These are phyloP conservation scores for Tylopilus plumbeoviolaceoides DNA, from an alignment of 768 basidiomycete genomes.

Conservation along the genomic window DNA sequence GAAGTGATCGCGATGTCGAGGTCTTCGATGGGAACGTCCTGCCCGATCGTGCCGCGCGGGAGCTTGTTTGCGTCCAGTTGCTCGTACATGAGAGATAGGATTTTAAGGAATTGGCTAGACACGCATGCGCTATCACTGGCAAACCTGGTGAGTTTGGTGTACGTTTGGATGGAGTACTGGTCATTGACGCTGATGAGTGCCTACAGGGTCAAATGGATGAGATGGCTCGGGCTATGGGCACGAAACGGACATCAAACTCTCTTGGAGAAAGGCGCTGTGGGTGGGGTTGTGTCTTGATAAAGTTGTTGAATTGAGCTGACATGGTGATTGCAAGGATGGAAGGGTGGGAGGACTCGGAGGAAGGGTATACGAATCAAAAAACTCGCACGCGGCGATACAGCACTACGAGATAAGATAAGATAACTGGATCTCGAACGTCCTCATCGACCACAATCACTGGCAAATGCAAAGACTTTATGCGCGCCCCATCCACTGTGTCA, in stretches of 20 bases:
- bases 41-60: conserved; percentile 7
- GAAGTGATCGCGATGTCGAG: conserved; percentile 14
- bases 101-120: conserved; percentile 20
- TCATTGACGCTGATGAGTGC: conserved; percentile 12
- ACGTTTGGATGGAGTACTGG: conserved; percentile 9
- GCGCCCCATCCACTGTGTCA: no score
- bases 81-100: conserved; percentile 20
- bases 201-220: conserved; percentile 3
- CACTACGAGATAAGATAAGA: conserved; percentile 9
- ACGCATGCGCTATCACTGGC: conserved; percentile 12
- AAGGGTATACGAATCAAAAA: neutral
- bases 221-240: neutral
- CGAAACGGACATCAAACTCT: conserved; percentile 22
- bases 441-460: neutral
- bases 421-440: neutral
- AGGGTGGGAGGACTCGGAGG: neutral
- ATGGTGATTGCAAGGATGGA: neutral
- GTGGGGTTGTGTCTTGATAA: neutral
- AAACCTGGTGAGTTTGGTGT: conserved; percentile 13
- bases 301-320: neutral
- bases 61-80: conserved; percentile 20
- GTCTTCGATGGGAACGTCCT: conserved; percentile 2
- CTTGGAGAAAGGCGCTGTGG: neutral
- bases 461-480: conserved; percentile 7
- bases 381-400: conserved; percentile 6